Conservation (phyloP, 164 flowering plant genomes). For the Tinospora cordifolia region DNA sequence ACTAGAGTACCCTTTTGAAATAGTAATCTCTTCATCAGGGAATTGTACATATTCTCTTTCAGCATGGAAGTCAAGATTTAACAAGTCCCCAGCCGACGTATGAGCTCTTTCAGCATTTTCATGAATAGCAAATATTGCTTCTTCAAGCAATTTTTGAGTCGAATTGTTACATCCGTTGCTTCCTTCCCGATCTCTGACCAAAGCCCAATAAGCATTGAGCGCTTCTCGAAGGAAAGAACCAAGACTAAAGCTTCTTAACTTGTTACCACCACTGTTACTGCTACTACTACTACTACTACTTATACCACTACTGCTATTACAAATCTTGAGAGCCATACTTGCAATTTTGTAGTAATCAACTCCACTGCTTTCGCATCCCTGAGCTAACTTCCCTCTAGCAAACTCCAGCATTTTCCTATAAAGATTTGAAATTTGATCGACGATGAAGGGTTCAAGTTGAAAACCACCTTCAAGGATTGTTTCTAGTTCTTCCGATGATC, state of each 20-base stretch:
- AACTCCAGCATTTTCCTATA: constrained; percentile 58
- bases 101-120: constrained; percentile 82
- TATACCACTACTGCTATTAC: constrained; percentile 10
- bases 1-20: constrained; percentile 76
- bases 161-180: constrained; percentile 28
- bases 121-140: constrained; percentile 60
- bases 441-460: constrained; percentile 29
- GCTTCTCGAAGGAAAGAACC: constrained; percentile 61
- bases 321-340: constrained; percentile 18
- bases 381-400: constrained; percentile 45
- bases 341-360: constrained; percentile 22
- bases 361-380: constrained; percentile 7
- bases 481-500: constrained; percentile 30
- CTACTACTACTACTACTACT: constrained; percentile 13
- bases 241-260: constrained; percentile 31
- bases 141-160: constrained; percentile 43
- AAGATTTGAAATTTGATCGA: constrained; percentile 43
- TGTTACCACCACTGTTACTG: neutral
- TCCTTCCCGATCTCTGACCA: neutral
- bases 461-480: constrained; percentile 33
- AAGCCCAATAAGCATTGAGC: constrained; percentile 44
- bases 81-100: constrained; percentile 76
- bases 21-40: constrained; percentile 88
- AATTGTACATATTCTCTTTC: constrained; percentile 80
- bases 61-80: constrained; percentile 54